These are phyloP conservation scores for Sequoia sempervirens DNA, from an alignment of 75 land plant genomes.

Conservation along the genomic window DNA sequence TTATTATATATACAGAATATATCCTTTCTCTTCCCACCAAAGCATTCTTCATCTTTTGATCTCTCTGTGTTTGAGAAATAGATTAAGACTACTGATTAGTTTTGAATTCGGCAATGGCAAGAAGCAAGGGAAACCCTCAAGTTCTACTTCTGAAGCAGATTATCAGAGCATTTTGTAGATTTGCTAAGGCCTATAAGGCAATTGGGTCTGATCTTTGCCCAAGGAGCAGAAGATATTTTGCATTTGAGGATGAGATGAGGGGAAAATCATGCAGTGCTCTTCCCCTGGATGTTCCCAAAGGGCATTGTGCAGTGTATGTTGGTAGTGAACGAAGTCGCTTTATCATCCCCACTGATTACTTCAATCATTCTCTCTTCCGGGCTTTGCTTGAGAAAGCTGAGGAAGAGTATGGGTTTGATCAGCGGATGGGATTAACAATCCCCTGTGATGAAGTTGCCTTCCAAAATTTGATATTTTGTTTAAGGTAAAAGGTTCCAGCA, in stretches of 20 bases:
- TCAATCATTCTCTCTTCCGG: conserved; percentile 48
- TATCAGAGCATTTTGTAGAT: neutral
- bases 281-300: conserved; percentile 53
- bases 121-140: neutral
- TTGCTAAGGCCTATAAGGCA: neutral
- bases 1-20: neutral
- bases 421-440: conserved; percentile 45
- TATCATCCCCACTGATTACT: conserved; percentile 40
- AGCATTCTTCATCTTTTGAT: neutral
- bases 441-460: conserved; percentile 52
- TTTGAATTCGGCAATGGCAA: neutral
- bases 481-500: neutral
- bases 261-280: conserved; percentile 14
- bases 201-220: neutral
- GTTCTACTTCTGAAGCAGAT: neutral
- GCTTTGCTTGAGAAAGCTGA: conserved; percentile 42
- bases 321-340: conserved; percentile 20
- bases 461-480: neutral
- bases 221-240: neutral
- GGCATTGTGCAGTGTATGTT: conserved; percentile 50
- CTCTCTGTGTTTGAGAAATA: neutral
- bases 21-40: neutral
- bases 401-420: conserved; percentile 69
- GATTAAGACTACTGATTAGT: neutral
- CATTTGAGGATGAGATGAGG: conserved; percentile 2